These are phyloP conservation scores for Pelargonium citronellum DNA, from an alignment of 441 rosid species.

Conservation along the genomic window DNA sequence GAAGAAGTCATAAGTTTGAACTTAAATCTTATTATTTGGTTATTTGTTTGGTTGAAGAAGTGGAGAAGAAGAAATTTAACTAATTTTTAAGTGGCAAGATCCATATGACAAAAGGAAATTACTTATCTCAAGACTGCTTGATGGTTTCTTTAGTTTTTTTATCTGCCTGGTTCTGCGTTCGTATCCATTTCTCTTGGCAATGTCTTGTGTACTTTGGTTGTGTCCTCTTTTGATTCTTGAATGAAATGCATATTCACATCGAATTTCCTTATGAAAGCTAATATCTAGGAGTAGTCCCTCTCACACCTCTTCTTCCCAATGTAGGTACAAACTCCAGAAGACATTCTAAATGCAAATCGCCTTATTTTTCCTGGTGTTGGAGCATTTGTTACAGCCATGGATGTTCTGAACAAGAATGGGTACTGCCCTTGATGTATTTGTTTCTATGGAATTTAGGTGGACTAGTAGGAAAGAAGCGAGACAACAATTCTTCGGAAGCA, in stretches of 20 bases:
- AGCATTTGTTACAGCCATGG: slow-evolving; percentile 91
- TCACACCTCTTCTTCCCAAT: slow-evolving; percentile 14
- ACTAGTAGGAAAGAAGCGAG: neutral
- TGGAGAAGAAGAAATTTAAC: neutral
- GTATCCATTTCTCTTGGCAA: neutral
- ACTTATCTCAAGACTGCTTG: neutral
- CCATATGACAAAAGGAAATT: neutral
- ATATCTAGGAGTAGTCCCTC: neutral
- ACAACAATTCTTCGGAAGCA: neutral
- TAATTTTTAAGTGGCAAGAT: neutral
- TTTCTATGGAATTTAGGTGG: neutral
- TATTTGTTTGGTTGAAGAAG: neutral
- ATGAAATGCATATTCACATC: neutral
- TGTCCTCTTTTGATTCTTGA: neutral
- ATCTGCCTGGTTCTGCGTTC: too few relatives aligned
- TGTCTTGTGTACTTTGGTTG: neutral
- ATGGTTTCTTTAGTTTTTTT: too few relatives aligned
- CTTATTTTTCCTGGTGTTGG: slow-evolving; percentile 95
- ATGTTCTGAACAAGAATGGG: slow-evolving; percentile 77
- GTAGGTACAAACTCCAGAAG: slow-evolving; percentile 75
- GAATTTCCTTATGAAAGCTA: neutral
- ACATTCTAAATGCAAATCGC: slow-evolving; percentile 66
- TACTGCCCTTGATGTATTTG: slow-evolving; percentile 16
- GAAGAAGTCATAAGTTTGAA: too few relatives aligned
- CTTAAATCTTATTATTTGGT: neutral